These are phyloP conservation scores for Populus ilicifolia DNA, from an alignment of 345 rosid species.

Conservation along the genomic window DNA sequence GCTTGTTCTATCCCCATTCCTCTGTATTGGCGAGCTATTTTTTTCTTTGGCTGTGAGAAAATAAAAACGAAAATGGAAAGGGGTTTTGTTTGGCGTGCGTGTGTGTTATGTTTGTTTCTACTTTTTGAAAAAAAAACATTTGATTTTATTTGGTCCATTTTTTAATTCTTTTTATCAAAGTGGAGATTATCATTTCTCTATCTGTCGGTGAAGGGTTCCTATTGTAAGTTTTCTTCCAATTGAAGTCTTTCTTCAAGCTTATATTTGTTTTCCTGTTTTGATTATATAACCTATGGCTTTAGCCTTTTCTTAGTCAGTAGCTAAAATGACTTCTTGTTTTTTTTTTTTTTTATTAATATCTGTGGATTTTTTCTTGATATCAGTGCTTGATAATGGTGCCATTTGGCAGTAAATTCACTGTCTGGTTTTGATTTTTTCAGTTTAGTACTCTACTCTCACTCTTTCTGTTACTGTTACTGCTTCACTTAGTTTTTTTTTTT, in stretches of 20 bases:
- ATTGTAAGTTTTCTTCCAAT: slow-evolving; percentile 19
- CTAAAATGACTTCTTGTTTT: not conserved
- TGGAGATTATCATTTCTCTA: slow-evolving; percentile 9
- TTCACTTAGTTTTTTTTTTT: not conserved
- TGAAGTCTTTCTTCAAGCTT: not conserved
- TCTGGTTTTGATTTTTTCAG: not conserved
- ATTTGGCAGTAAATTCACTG: not conserved
- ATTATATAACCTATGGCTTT: not conserved
- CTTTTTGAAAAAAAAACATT: not conserved
- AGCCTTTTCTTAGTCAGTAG: not conserved
- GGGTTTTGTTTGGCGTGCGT: not conserved
- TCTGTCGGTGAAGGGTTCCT: slow-evolving; percentile 37
- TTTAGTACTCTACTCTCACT: not conserved
- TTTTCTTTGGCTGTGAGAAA: slow-evolving; percentile 1
- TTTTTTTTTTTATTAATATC: not conserved
- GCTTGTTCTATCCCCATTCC: not conserved
- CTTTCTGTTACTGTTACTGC: not conserved
- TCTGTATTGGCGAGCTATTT: not conserved
- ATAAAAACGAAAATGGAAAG: not conserved
- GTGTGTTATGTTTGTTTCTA: slow-evolving; percentile 8
- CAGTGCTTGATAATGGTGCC: not conserved
- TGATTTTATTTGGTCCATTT: not conserved
- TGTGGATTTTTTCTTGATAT: not conserved
- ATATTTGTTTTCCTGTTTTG: slow-evolving; percentile 9
- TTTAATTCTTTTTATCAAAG: not conserved